Conservation (phyloP, 2,329 filamentous ascomycete species). For the Fragosphaeria purpurea region DNA sequence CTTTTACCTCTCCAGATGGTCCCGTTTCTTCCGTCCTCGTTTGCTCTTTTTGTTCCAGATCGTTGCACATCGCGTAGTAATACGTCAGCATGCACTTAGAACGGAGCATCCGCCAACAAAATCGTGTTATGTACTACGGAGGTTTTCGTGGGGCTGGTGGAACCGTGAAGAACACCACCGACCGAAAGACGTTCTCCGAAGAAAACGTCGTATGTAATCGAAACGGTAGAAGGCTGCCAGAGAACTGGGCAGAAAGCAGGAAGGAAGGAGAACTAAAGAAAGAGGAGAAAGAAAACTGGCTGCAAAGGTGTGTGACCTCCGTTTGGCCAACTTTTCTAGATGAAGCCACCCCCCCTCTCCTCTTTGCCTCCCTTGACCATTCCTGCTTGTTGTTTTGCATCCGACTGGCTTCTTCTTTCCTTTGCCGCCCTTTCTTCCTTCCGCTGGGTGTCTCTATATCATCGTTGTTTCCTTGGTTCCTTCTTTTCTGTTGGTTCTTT, state of each 20-base stretch:
- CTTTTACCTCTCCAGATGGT: too few relatives aligned
- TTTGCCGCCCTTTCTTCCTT: background rate
- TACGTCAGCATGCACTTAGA: too few relatives aligned
- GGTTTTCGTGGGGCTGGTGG: too few relatives aligned
- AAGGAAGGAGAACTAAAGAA: background rate
- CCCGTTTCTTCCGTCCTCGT: too few relatives aligned
- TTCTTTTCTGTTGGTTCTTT: slow-evolving; percentile 3
- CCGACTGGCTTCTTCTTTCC: background rate
- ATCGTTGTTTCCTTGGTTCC: background rate
- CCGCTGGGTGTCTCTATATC: background rate
- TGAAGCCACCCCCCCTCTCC: background rate
- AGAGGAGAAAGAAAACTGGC: background rate
- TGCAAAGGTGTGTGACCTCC: background rate
- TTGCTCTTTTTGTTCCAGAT: too few relatives aligned
- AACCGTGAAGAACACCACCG: too few relatives aligned
- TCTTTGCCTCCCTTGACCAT: background rate
- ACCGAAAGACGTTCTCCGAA: too few relatives aligned
- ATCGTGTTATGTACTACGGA: too few relatives aligned
- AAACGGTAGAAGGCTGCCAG: background rate
- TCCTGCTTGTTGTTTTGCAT: background rate
- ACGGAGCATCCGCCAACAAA: too few relatives aligned
- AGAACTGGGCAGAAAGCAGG: background rate
- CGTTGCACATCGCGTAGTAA: too few relatives aligned
- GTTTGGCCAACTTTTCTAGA: too few relatives aligned
- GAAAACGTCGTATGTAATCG: too few relatives aligned